Evolutionary conservation across 495 filamentous ascomycete genomes (phyloP).

Genomic region (Emericellopsis terricola): DNA sequence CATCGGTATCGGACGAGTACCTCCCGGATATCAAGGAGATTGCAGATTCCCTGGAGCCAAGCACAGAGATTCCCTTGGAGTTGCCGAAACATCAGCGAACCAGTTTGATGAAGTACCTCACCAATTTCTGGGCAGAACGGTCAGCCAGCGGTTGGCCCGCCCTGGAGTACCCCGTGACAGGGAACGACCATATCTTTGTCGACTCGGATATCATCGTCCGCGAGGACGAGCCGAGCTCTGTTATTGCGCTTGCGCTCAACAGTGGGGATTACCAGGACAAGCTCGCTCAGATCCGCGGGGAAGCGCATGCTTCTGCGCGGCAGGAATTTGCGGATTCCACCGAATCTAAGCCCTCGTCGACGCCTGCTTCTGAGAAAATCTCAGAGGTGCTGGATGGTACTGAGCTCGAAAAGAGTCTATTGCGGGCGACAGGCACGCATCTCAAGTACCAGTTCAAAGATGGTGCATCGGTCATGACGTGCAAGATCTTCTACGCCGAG

Average conservation of each 20-base stretch:
- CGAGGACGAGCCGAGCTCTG: slow-evolving; percentile 91
- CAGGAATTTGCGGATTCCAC: slow-evolving; percentile 9
- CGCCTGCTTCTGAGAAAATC: slow-evolving; percentile 3
- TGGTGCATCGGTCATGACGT: slow-evolving; percentile 81
- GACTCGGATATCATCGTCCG: slow-evolving; percentile 97
- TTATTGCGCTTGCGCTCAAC: slow-evolving; percentile 82
- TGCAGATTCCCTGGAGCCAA: slow-evolving; percentile 45
- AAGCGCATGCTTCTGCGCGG: slow-evolving; percentile 15
- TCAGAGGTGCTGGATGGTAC: slow-evolving; percentile 20
- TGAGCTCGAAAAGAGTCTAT: slow-evolving; percentile 57
- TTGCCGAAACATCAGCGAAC: slow-evolving; percentile 81
- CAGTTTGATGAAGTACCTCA: slow-evolving; percentile 84
- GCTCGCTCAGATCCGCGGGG: slow-evolving; percentile 48
- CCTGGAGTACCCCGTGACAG: slow-evolving; percentile 79
- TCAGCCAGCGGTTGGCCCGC: slow-evolving; percentile 92
- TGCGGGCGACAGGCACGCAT: slow-evolving; percentile 73
- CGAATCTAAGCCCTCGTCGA: slow-evolving; percentile 6
- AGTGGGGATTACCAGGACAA: slow-evolving; percentile 73
- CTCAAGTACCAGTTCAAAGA: slow-evolving; percentile 88
- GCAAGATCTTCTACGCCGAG: slow-evolving; percentile 95
- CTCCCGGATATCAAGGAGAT: slow-evolving; percentile 28
- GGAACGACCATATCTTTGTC: slow-evolving; percentile 84
- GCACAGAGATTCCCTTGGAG: slow-evolving; percentile 47
- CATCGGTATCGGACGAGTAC: slow-evolving; percentile 43
- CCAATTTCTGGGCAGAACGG: slow-evolving; percentile 95